Evolutionary conservation across 495 filamentous ascomycete species (phyloP).

Genomic region (Podospora pseudocomata): DNA sequence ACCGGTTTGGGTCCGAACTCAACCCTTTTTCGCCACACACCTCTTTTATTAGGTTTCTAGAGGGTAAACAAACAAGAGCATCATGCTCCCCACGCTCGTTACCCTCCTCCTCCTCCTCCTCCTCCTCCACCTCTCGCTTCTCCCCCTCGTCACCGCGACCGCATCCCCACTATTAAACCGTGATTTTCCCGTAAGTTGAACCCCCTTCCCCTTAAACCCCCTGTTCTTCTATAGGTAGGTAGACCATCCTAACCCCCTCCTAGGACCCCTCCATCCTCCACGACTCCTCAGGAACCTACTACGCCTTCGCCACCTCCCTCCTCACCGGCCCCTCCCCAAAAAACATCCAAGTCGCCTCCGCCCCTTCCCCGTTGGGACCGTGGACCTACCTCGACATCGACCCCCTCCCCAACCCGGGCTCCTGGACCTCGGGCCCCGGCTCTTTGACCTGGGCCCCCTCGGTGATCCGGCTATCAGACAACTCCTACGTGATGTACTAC

Average conservation of each 20-base stretch:
- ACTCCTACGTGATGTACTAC: slow-evolving; percentile 58
- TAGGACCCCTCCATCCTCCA: slow-evolving; percentile 34
- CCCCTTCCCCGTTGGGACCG: slow-evolving; percentile 18
- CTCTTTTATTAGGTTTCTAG: neutral
- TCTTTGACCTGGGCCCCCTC: slow-evolving; percentile 51
- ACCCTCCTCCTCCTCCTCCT: slow-evolving; percentile 1
- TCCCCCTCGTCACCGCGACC: slow-evolving; percentile 1
- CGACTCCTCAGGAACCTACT: slow-evolving; percentile 30
- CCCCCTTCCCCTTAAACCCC: too few species aligned
- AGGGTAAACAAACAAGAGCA: neutral
- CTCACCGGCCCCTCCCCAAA: slow-evolving; percentile 30
- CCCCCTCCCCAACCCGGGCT: slow-evolving; percentile 26
- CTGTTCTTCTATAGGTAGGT: too few species aligned
- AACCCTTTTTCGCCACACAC: neutral
- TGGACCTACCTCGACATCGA: slow-evolving; percentile 35
- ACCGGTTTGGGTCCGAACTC: neutral
- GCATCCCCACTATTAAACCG: slow-evolving; percentile 13
- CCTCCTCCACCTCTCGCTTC: neutral
- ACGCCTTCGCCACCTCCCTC: slow-evolving; percentile 42
- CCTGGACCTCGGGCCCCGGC: slow-evolving; percentile 29
- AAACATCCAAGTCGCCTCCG: slow-evolving; percentile 37
- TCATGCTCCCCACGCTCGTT: neutral
- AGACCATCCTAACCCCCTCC: too few species aligned
- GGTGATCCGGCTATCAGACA: slow-evolving; percentile 36
- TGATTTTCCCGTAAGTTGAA: slow-evolving; percentile 29